Evolutionary conservation across 2,329 filamentous ascomycete species (phyloP).

Genomic region (Furcasterigmium sp.): DNA sequence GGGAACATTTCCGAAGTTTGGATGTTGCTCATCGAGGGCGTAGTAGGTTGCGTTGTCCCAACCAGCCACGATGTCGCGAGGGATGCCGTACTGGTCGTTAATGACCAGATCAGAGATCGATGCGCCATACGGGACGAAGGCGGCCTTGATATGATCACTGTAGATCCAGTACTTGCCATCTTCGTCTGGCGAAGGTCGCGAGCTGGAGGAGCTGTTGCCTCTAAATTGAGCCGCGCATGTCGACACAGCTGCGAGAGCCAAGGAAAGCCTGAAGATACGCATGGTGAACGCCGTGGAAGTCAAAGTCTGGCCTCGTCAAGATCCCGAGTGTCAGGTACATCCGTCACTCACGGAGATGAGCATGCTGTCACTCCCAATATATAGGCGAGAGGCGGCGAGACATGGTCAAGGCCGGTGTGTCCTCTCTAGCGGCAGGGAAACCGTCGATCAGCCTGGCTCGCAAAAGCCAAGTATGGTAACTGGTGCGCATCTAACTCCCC

Average conservation of each 20-base stretch:
- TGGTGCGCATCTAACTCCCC: not conserved
- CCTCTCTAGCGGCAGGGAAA: too few species aligned
- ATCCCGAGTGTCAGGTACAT: too few species aligned
- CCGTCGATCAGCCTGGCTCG: too few species aligned
- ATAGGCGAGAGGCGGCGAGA: too few species aligned
- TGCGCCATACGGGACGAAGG: constrained; percentile 71
- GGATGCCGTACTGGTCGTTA: constrained; percentile 61
- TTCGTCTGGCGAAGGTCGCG: constrained; percentile 41
- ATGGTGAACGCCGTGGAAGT: constrained; percentile 5
- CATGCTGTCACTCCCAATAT: too few species aligned
- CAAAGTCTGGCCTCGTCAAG: too few species aligned
- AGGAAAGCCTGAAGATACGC: constrained; percentile 7
- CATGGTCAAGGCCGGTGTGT: too few species aligned
- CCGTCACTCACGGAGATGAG: too few species aligned
- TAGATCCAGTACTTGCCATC: constrained; percentile 69
- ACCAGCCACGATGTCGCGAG: constrained; percentile 66
- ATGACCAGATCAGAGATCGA: constrained; percentile 68
- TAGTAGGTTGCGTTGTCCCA: constrained; percentile 76
- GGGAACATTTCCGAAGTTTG: constrained; percentile 67
- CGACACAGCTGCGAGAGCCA: constrained; percentile 8
- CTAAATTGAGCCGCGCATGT: constrained; percentile 18
- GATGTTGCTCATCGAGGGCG: constrained; percentile 56
- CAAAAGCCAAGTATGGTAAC: too few species aligned
- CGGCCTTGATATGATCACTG: constrained; percentile 59
- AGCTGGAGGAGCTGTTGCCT: constrained; percentile 14